Base-by-base conservation (phyloP, 495 filamentous ascomycete genomes). In the Patellaria atrata region DNA sequence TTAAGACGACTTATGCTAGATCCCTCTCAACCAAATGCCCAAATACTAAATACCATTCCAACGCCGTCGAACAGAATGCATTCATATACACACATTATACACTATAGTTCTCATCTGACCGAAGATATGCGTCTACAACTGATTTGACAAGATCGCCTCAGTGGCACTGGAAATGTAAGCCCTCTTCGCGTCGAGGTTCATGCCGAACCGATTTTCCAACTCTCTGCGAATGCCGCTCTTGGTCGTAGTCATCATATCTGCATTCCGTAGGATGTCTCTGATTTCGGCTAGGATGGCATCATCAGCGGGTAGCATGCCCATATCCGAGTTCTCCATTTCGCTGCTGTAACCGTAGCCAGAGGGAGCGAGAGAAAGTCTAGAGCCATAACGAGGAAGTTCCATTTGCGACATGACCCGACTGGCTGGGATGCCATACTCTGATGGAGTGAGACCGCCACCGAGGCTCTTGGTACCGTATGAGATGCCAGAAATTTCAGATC, bases 161-260 rank as follows among this genome's bases (percentile, higher is more conserved):
- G 78, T 83, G 40, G 78, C 78, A 73, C 51, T 41, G 45, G 24
- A 91, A 57, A 96, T 92, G 59, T 94, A 96, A 22, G 79, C 70
- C 58, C 82, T 72, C 65, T 73, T 81, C 33, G 70, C 57, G 53
- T 96, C 86, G 34, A 96, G 60, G 28, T 65, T 65, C 22, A 91
- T 72, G 19, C 77, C 79, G 54, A 94, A 99, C 44, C 85, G 69
- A 48, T 69, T 67, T 63, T 99, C 91, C 38, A 99, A 60, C 58
- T 99, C 91, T 39, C 68, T 57, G 68, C 94, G 94, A 60, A 99
- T 79, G 39, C 79, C 82, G 73, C 96, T 99, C 77, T 99, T 99
- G 42, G 91, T 96, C 19, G 96, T 80, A 7, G 64, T 82, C 89
- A 99, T 99, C 48, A 99, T 62, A 62, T 99, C 91, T 1, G 83